Evolutionary conservation across 345 rosid species (phyloP).

Genomic region (Acer yangbiense): DNA sequence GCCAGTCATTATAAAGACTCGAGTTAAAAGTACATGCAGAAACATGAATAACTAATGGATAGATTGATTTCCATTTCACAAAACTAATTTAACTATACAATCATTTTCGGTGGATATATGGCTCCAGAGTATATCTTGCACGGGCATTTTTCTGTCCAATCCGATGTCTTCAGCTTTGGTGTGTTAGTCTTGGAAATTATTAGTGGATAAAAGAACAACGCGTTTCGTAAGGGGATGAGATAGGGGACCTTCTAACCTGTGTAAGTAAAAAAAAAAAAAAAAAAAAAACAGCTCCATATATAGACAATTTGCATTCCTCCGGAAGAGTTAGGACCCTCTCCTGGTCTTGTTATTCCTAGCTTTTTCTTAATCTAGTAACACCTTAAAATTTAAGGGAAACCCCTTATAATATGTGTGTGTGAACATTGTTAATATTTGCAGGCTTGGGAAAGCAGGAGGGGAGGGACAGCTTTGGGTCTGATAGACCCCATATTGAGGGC

Average conservation of each 20-base stretch:
- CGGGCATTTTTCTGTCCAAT: conserved; percentile 28
- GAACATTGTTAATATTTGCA: conserved; percentile 16
- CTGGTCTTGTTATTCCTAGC: too few species aligned
- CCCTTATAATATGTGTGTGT: not conserved
- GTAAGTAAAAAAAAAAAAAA: not conserved
- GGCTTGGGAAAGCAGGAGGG: conserved; percentile 64
- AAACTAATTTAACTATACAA: not conserved
- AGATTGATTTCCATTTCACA: not conserved
- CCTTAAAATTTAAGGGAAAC: too few species aligned
- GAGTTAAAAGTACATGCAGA: too few species aligned
- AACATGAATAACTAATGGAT: not conserved
- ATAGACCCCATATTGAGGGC: conserved; percentile 38
- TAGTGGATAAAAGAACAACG: conserved; percentile 25
- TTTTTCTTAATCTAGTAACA: too few species aligned
- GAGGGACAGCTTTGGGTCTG: conserved; percentile 30
- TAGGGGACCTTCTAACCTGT: conserved; percentile 23
- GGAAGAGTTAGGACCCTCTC: too few species aligned
- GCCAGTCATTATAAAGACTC: not conserved
- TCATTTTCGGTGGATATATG: not conserved
- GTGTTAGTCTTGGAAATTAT: conserved; percentile 35
- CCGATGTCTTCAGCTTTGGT: conserved; percentile 40
- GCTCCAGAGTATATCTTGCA: conserved; percentile 23
- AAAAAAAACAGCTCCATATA: not conserved
- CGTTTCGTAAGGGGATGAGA: not conserved
- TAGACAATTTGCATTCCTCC: not conserved